Evolutionary conservation across 2,329 filamentous ascomycete species (phyloP), one percentile per base, ranked within the genome.

Genomic region (Fusarium coffeatum): DNA sequence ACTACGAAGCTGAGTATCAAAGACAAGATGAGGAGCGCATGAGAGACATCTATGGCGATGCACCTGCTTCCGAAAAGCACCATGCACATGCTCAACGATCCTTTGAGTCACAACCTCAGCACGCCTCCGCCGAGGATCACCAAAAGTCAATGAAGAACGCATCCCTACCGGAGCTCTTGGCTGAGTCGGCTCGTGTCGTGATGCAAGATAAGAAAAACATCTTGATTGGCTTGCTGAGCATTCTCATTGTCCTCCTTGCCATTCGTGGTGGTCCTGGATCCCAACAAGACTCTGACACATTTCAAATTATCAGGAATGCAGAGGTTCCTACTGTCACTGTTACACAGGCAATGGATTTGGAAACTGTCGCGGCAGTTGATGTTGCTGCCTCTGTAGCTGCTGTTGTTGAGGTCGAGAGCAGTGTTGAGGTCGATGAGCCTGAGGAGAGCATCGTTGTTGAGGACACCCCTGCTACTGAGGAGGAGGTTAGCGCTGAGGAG

Each of bases 171-270:
- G 84, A 88, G 64, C 79, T 90, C 11, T 73, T 90, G 0, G 71
- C 87, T 11, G 85, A 88, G 67, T 86, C 87, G 0, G 79, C 81
- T 53, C 82, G 83, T 32, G 84, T 90, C 10, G 76, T 87, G 20
- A 73, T 90, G 71, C 83, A 84, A 48, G 88, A 90, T 70, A 83
- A 83, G 60, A 89, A 86, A 79, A 90, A 90, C 59, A 75, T 90
- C 12, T 78, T 83, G n/a, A 90, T 90, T 27, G 80, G 82, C 8
- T 72, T 87, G 1, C 78, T 91, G 53, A 84, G 85, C 57, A 61
- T 86, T 4, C 74, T 90, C n/a, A 83, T 89, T 4, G 69, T 89
- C 16, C 58, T 87, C 28, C 79, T 90, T 12, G 85, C 86, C 2
- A 54, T 85, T 15, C 69, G 79, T 51, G 62, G 79, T 64, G 62